Percentiles rank a stretch among this genome's conserved stretches.
These are phyloP conservation scores for Chrysoporthe puriensis DNA, from an alignment of 2,329 filamentous ascomycete genomes.

Conservation along the genomic window DNA sequence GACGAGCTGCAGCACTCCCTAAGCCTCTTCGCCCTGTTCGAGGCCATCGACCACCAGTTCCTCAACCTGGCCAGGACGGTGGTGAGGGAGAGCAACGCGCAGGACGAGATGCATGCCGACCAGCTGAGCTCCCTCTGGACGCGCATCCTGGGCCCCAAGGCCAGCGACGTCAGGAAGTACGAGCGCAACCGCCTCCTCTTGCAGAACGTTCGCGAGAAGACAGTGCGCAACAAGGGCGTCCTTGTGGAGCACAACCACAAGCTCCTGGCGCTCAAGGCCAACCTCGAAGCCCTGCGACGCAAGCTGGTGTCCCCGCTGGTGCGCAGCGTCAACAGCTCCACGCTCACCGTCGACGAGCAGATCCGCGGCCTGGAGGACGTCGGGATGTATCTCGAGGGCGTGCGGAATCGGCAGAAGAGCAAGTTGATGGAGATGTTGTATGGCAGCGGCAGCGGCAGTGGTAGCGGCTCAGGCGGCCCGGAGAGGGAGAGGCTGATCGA, in stretches of 20 bases:
- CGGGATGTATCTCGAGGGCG: conserved; percentile 74
- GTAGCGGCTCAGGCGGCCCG: conserved; percentile 35
- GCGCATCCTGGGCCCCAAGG: conserved; percentile 76
- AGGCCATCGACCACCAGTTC: conserved; percentile 88
- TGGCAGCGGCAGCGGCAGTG: conserved; percentile 50
- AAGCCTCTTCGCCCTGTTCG: conserved; percentile 85
- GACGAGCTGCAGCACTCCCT: conserved; percentile 81
- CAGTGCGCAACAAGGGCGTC: conserved; percentile 83
- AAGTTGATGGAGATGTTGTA: conserved; percentile 83
- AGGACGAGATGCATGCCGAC: conserved; percentile 80
- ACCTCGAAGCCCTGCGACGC: conserved; percentile 79
- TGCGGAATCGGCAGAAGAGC: conserved; percentile 79
- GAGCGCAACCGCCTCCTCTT: conserved; percentile 86
- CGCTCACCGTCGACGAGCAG: conserved; percentile 80
- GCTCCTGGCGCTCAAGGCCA: conserved; percentile 81
- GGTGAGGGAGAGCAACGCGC: conserved; percentile 78
- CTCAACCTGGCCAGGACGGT: conserved; percentile 84
- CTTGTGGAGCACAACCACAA: conserved; percentile 86
- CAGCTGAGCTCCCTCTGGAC: conserved; percentile 86
- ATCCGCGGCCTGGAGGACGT: conserved; percentile 81
- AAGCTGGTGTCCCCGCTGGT: conserved; percentile 87
- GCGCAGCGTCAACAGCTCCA: conserved; percentile 67
- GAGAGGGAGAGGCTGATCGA: conserved; percentile 25
- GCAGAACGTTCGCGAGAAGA: conserved; percentile 77
- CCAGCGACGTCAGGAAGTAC: conserved; percentile 80